Evolutionary conservation across 2,329 filamentous ascomycete genomes (phyloP).

Genomic region (Claviceps sp.): DNA sequence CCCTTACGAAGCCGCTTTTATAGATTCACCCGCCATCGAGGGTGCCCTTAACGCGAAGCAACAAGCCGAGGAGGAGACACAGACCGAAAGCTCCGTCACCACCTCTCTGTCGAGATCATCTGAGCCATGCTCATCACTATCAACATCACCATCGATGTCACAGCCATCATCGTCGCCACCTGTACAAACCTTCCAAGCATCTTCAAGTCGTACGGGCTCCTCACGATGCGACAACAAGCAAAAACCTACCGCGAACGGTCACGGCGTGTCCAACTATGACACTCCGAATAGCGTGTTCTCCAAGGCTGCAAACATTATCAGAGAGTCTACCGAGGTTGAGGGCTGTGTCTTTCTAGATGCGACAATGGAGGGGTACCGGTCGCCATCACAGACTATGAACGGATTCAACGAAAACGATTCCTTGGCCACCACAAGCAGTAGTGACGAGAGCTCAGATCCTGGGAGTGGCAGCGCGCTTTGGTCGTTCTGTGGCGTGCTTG

Average conservation of each 20-base stretch:
- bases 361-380: neutral
- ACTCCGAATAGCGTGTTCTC: constrained; percentile 19
- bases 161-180: neutral
- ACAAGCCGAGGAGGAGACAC: neutral
- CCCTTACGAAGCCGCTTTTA: constrained; percentile 2
- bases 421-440: constrained; percentile 8
- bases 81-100: neutral
- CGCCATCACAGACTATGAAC: neutral
- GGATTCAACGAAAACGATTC: constrained; percentile 4
- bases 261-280: neutral
- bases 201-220: neutral
- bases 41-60: constrained; percentile 8
- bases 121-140: neutral
- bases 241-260: neutral
- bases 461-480: neutral
- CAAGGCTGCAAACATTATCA: constrained; percentile 29
- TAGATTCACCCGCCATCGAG: constrained; percentile 5
- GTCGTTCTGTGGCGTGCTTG: constrained; percentile 20
- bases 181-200: neutral
- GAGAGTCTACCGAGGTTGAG: constrained; percentile 26
- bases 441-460: constrained; percentile 9
- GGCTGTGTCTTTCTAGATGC: constrained; percentile 22
- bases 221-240: neutral
- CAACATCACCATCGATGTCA: neutral
- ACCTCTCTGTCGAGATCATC: too few relatives aligned